phyloP scores from a whole-genome alignment of 169 alveolate genomes.

The Plasmodium billcollinsi region DNA sequence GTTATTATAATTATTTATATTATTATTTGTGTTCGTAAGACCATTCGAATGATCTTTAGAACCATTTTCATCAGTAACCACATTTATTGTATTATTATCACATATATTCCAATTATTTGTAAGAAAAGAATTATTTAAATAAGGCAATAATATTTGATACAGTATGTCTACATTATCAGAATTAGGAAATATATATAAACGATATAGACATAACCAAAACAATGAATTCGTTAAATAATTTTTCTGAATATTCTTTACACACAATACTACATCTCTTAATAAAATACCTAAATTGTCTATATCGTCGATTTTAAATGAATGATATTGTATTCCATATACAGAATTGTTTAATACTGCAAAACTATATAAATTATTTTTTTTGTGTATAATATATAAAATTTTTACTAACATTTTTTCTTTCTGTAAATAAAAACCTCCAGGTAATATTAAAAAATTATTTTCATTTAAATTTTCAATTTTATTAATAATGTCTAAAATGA shows the following conservation, averaged over 20 bases:
- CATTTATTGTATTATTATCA: slow-evolving; percentile 50
- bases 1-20: background rate
- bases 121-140: slow-evolving; percentile 83
- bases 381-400: slow-evolving; percentile 67
- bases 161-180: slow-evolving; percentile 84
- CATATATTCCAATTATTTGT: slow-evolving; percentile 84
- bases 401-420: slow-evolving; percentile 72
- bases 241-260: slow-evolving; percentile 82
- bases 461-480: slow-evolving; percentile 73
- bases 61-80: slow-evolving; percentile 18
- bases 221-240: slow-evolving; percentile 85
- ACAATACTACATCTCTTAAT: slow-evolving; percentile 83
- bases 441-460: slow-evolving; percentile 67
- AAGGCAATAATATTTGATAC: slow-evolving; percentile 88
- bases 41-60: slow-evolving; percentile 10
- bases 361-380: slow-evolving; percentile 68
- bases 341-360: slow-evolving; percentile 70
- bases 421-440: slow-evolving; percentile 72
- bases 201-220: slow-evolving; percentile 88
- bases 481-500: slow-evolving; percentile 63
- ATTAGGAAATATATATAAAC: slow-evolving; percentile 86
- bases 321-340: slow-evolving; percentile 80
- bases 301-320: slow-evolving; percentile 83
- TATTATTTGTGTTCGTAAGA: background rate
- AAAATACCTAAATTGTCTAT: slow-evolving; percentile 79